Evolutionary conservation across 78 protist genomes (phyloP), one percentile per base, ranked within the genome.

Genomic region (Polysphondylium violaceum): DNA sequence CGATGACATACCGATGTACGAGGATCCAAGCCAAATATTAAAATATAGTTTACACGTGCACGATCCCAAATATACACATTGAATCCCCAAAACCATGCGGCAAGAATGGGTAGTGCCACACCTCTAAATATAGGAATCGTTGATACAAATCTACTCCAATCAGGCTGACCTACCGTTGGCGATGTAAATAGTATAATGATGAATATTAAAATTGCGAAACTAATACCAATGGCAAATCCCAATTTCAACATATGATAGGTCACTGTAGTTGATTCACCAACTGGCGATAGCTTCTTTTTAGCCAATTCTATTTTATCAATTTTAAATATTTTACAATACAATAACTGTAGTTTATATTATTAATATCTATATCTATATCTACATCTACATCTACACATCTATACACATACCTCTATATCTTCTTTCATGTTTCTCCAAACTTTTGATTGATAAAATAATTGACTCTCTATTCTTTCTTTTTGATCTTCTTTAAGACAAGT

Each of bases 1-100:
- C 81, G 55, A 55, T 60, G 50, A 58, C 58, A 67, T 31, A 83
- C 56, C 2, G 91, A 38, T 9, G 91, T 83, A 8, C 91, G 7
- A 1, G 91, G 91, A 59, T 83, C 91, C 31, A 83, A 83, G 0
- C 91, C 91, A 69, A 83, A 83, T 14, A 83, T 83, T 2, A 83
- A 56, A 1, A 83, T 83, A 60, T 83, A 59, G 21, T 83, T 83
- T 0, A 83, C 91, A 2, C 91, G 25, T 0, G 56, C 69, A 9
- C 33, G 23, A 31, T 83, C 91, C 89, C 91, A 83, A 11, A 83
- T 35, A 27, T 11, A 83, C 2, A 83, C 91, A 47, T 59, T 55
- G 41, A 58, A 67, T 44, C 91, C 91, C 91, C 91, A 83, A 12
- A 83, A 23, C 91, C 91, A 83, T 17, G 69, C 91, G 0, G 79